Conservation (phyloP, 139 green algal species). For the Chlamydomonas sp. region DNA sequence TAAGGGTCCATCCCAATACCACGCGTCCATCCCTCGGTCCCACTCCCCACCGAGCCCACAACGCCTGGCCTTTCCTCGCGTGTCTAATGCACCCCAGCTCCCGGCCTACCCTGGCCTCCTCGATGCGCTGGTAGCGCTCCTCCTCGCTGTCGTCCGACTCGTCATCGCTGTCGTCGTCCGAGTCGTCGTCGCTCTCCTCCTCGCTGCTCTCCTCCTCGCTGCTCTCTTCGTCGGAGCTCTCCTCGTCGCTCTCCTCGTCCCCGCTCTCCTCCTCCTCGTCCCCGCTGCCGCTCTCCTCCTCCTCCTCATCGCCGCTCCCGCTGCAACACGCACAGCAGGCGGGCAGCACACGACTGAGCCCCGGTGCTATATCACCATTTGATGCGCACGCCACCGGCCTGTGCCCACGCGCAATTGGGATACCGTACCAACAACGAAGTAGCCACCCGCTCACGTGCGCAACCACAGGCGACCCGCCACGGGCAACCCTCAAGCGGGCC, state of each 20-base stretch:
- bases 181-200: constrained; percentile 31
- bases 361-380: neutral
- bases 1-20: too few species aligned
- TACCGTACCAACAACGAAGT: too few species aligned
- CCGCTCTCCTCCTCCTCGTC: constrained; percentile 1
- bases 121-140: constrained; percentile 65
- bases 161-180: constrained; percentile 52
- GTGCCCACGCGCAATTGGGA: too few species aligned
- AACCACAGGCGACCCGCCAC: neutral
- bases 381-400: too few species aligned
- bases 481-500: neutral
- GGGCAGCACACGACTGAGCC: neutral
- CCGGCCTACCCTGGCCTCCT: constrained; percentile 57
- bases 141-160: constrained; percentile 75
- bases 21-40: too few species aligned
- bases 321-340: constrained; percentile 7
- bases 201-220: constrained; percentile 38
- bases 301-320: constrained; percentile 36
- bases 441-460: neutral
- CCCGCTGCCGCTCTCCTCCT: neutral
- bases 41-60: too few species aligned
- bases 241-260: constrained; percentile 7
- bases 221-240: constrained; percentile 28
- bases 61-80: too few species aligned
- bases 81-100: too few species aligned